A percentile compares a stretch with the other conserved stretches of the same genome.
Conservation (phyloP, 371 early-diverging fungal species). For the Aphelidium insulamus region DNA sequence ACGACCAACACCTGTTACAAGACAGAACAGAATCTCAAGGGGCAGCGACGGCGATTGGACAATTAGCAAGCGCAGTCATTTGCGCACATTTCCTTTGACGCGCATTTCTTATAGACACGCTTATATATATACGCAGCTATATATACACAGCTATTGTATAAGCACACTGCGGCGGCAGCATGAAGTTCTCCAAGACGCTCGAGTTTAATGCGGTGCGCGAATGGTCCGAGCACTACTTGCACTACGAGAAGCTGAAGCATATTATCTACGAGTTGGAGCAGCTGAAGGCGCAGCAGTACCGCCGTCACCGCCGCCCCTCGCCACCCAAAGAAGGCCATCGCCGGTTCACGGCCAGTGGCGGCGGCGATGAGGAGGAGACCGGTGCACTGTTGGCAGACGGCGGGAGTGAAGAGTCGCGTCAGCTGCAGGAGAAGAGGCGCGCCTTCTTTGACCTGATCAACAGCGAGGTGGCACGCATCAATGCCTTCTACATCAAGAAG, state of each 20-base stretch:
- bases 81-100: too few species aligned
- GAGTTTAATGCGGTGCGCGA: slow-evolving; percentile 76
- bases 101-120: too few species aligned
- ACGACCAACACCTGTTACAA: too few species aligned
- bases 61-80: too few species aligned
- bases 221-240: slow-evolving; percentile 60
- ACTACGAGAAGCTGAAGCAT: too few species aligned
- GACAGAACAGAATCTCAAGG: too few species aligned
- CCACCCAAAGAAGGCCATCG: background rate
- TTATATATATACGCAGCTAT: too few species aligned
- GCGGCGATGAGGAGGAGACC: background rate
- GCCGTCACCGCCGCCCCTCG: background rate
- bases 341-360: background rate
- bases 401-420: background rate
- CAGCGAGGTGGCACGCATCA: slow-evolving; percentile 52
- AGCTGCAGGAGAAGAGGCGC: slow-evolving; percentile 3
- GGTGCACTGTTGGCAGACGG: background rate
- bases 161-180: too few species aligned
- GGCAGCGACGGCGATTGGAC: too few species aligned
- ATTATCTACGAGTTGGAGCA: too few species aligned
- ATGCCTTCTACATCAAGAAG: slow-evolving; percentile 53
- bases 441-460: slow-evolving; percentile 20
- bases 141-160: too few species aligned
- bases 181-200: slow-evolving; percentile 77
- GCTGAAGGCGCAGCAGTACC: too few species aligned